A percentile compares a stretch with the other conserved stretches of the same genome.
Conservation (phyloP, 2,329 filamentous ascomycete species). For the Aspergillus oerlinghausenensis region DNA sequence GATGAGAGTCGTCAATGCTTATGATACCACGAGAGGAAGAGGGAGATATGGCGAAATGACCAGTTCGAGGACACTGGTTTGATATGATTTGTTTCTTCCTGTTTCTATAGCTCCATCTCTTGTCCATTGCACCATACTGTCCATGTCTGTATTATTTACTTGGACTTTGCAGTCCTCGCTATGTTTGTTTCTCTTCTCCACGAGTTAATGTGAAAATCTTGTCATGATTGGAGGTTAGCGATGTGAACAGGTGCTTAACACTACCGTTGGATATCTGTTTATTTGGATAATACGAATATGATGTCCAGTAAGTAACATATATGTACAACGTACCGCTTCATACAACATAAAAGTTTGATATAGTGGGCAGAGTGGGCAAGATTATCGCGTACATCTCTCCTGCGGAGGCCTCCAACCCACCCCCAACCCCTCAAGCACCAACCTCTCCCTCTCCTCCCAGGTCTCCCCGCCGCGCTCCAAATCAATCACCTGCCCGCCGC, state of each 20-base stretch:
- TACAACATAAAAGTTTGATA: too few species aligned
- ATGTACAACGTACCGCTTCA: too few species aligned
- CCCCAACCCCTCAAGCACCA: slow-evolving; percentile 72
- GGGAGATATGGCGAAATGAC: slow-evolving; percentile 96
- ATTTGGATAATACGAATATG: neutral
- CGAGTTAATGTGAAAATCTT: too few species aligned
- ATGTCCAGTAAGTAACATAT: too few species aligned
- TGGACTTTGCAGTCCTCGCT: neutral
- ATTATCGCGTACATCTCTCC: slow-evolving; percentile 62
- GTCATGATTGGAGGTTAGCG: too few species aligned
- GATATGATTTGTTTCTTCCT: neutral
- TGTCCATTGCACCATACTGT: slow-evolving; percentile 1
- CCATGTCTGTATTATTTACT: neutral
- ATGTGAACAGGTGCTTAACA: too few species aligned
- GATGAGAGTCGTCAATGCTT: slow-evolving; percentile 90
- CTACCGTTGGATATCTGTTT: neutral
- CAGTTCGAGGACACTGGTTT: slow-evolving; percentile 46
- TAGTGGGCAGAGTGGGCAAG: too few species aligned
- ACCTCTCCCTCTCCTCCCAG: slow-evolving; percentile 68
- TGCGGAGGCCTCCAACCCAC: slow-evolving; percentile 62
- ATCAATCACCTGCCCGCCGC: slow-evolving; percentile 66
- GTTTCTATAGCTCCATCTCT: slow-evolving; percentile 1
- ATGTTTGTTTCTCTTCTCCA: neutral
- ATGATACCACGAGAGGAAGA: slow-evolving; percentile 90
- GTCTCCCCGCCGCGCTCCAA: slow-evolving; percentile 54